These are phyloP conservation scores for Myxozyma melibiosi DNA, from an alignment of 805 yeast genomes.

Conservation along the genomic window DNA sequence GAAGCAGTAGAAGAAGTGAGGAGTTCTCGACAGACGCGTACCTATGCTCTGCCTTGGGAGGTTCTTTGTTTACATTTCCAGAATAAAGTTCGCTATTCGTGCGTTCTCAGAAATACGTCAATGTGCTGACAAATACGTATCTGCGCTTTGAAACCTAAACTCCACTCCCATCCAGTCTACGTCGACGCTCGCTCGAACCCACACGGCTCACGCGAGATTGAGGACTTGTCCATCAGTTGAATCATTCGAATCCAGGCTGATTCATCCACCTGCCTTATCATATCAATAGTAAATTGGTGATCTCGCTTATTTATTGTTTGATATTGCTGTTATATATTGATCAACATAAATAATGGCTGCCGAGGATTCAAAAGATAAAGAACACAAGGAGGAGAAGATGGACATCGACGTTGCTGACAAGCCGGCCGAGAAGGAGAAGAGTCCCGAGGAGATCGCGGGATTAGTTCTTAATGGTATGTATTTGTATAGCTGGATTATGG, in stretches of 20 bases:
- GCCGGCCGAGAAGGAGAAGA: constrained; percentile 7
- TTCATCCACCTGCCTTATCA: background rate
- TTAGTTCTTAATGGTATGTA: constrained; percentile 26
- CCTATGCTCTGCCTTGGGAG: background rate
- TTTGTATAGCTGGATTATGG: too few relatives aligned
- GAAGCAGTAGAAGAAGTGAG: too few relatives aligned
- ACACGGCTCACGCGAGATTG: background rate
- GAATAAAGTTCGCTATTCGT: background rate
- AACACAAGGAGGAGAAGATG: constrained; percentile 22
- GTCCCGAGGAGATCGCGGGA: constrained; percentile 25
- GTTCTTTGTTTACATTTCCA: constrained; percentile 6
- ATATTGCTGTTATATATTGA: background rate
- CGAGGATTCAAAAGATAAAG: constrained; percentile 7
- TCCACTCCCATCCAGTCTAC: background rate
- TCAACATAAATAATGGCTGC: constrained; percentile 1
- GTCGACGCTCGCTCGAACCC: background rate
- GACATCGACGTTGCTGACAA: constrained; percentile 15
- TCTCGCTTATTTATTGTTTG: background rate
- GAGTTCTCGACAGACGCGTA: background rate
- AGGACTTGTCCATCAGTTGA: background rate
- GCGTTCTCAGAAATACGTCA: constrained; percentile 2
- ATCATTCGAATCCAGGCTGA: background rate
- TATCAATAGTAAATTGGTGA: background rate
- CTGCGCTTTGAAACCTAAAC: background rate
- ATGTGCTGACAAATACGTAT: constrained; percentile 3